These are phyloP conservation scores for Rhipidocladum racemiflorum DNA, from an alignment of 176 grass and related monocot species.

Conservation along the genomic window DNA sequence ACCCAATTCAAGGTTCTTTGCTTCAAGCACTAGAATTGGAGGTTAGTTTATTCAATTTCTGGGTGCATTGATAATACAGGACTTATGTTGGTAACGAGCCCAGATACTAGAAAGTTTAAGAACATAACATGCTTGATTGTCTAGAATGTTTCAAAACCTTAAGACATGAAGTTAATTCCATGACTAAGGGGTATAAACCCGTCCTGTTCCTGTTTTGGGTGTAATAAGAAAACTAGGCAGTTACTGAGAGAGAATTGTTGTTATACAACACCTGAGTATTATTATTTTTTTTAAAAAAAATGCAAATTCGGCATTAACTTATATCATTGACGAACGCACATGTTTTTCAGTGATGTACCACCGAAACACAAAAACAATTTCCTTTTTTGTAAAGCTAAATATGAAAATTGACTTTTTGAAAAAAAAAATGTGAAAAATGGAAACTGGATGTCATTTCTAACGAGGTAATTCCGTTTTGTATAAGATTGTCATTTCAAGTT, in stretches of 20 bases:
- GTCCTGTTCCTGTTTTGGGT: not conserved
- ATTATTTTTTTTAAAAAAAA: not conserved
- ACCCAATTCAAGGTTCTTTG: slow-evolving; percentile 60
- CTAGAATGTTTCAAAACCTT: not conserved
- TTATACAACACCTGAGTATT: not conserved
- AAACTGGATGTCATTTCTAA: not conserved
- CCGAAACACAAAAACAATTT: not conserved
- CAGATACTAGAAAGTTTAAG: not conserved
- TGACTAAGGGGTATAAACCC: not conserved
- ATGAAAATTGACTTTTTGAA: not conserved
- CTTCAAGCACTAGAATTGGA: slow-evolving; percentile 80
- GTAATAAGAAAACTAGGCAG: not conserved
- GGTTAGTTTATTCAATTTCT: slow-evolving; percentile 51
- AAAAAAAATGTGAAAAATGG: not conserved
- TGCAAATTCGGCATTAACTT: not conserved
- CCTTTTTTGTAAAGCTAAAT: not conserved
- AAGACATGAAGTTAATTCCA: not conserved
- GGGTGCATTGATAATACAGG: not conserved
- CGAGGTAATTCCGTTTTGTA: not conserved
- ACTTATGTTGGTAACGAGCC: not conserved
- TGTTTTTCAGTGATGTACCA: not conserved
- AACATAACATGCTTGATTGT: not conserved
- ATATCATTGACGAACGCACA: not conserved
- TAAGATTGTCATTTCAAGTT: slow-evolving; percentile 10
- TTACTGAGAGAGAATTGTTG: not conserved